phyloP scores from a whole-genome alignment of 805 yeast species.

The Candida fluviatilis region DNA sequence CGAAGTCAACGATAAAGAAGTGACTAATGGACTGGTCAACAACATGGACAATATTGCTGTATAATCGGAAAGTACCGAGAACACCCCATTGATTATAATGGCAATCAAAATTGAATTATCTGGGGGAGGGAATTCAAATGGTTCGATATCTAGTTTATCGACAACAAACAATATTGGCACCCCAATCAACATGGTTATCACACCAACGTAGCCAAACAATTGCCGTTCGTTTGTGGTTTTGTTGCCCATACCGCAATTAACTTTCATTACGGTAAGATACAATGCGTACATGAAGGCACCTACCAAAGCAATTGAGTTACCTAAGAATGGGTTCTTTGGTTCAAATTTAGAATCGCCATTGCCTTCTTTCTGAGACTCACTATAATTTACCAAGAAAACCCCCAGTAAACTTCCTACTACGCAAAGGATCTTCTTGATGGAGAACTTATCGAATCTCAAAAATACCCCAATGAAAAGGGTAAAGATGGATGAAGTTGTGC shows the following conservation, averaged over 20 bases:
- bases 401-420: conserved; percentile 44
- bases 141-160: conserved; percentile 36
- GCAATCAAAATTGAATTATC: conserved; percentile 24
- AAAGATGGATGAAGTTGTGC: conserved; percentile 49
- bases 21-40: conserved; percentile 50
- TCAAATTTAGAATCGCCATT: conserved; percentile 19
- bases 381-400: conserved; percentile 40
- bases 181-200: conserved; percentile 35
- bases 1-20: conserved; percentile 48
- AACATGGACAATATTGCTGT: conserved; percentile 48
- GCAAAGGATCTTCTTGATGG: conserved; percentile 39
- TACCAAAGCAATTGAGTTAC: conserved; percentile 41
- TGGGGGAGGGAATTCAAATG: conserved; percentile 40
- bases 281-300: conserved; percentile 47
- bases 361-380: conserved; percentile 20
- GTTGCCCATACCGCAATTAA: conserved; percentile 41
- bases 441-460: conserved; percentile 38
- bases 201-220: conserved; percentile 46
- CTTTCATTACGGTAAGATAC: conserved; percentile 40
- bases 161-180: conserved; percentile 36
- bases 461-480: conserved; percentile 42
- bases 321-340: conserved; percentile 39
- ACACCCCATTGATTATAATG: conserved; percentile 39
- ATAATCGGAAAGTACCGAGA: conserved; percentile 48
- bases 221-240: conserved; percentile 43